Conservation (phyloP, 805 yeast genomes). For the Starmerella cellae region DNA sequence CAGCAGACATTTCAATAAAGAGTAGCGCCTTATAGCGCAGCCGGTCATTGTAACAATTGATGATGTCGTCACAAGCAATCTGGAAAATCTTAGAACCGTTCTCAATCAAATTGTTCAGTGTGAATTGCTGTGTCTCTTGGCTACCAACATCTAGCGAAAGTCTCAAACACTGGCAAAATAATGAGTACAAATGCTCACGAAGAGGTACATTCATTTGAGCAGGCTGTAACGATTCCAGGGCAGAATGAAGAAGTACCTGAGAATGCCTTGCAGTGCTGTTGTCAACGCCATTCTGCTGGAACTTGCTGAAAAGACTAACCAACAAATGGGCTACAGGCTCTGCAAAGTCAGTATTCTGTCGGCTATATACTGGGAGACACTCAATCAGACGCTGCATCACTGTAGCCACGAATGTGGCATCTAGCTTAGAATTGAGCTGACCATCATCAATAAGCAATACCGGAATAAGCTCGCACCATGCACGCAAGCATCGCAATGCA, state of each 20-base stretch:
- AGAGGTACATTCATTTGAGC: conserved; percentile 54
- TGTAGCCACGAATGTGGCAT: conserved; percentile 64
- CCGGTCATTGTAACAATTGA: conserved; percentile 56
- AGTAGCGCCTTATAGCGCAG: conserved; percentile 62
- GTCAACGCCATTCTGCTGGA: conserved; percentile 30
- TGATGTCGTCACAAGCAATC: conserved; percentile 61
- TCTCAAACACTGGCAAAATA: conserved; percentile 52
- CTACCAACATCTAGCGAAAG: conserved; percentile 29
- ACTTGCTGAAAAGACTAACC: conserved; percentile 53
- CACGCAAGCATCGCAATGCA: conserved; percentile 48
- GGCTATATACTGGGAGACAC: conserved; percentile 60
- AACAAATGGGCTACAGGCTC: conserved; percentile 66
- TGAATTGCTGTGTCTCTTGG: conserved; percentile 29
- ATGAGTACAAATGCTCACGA: conserved; percentile 66
- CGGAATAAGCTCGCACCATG: conserved; percentile 76
- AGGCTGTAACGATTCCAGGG: conserved; percentile 58
- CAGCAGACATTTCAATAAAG: conserved; percentile 55
- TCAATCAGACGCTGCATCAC: conserved; percentile 66
- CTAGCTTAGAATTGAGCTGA: conserved; percentile 21
- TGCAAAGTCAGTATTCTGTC: conserved; percentile 49
- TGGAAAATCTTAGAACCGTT: conserved; percentile 53
- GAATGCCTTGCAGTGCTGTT: conserved; percentile 28
- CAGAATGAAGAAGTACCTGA: conserved; percentile 56
- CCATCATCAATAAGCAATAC: conserved; percentile 36
- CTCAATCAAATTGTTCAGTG: conserved; percentile 40